Base-by-base conservation (phyloP, 208 protist species). In the Trypanosoma scelopori region DNA sequence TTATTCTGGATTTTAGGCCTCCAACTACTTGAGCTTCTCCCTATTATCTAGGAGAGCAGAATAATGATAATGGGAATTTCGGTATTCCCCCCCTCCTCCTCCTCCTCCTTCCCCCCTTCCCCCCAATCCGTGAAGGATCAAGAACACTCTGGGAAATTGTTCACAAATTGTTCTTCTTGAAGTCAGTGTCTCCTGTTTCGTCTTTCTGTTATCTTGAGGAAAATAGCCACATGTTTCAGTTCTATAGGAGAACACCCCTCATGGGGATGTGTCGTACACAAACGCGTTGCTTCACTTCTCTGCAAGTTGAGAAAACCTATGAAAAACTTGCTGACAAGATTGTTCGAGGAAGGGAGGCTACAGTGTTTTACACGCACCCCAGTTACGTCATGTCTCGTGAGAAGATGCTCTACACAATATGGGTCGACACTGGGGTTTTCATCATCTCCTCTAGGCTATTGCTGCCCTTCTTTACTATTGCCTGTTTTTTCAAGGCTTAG, bases 331-430 rank as follows among this genome's bases (percentile, higher is more conserved):
- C 84, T 12, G 85, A 93, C 28, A 96, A 96, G 70, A 91, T 96
- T 75, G 86, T 93, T 30, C 85, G 91, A 41, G 81, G 83, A 0
- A 62, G 65, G n/a, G 67, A 59, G 35, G 55, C 65, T 30, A 79
- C 45, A 3, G 79, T 74, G 25, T 96, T 88, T 78, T 96, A 93
- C 72, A 74, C 71, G 20, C 91, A 96, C 58, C 91, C 91, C 71
- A 82, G 73, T 69, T 96, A 94, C 59, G 85, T 94, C 27, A 92
- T 94, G 86, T 78, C 84, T 22, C 84, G 91, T 23, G 91, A 96
- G 63, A 96, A 96, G 76, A 87, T 92, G 81, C 79, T 94, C 18
- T 82, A 89, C 58, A 96, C 87, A 13, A 79, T 96, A 58, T 96
- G 91, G 91, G 77, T 93, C 18, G 91, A 96, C 51, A 76, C 76